Evolutionary conservation across 129 eudicot species (phyloP).

Genomic region (Helichrysum umbraculigerum): DNA sequence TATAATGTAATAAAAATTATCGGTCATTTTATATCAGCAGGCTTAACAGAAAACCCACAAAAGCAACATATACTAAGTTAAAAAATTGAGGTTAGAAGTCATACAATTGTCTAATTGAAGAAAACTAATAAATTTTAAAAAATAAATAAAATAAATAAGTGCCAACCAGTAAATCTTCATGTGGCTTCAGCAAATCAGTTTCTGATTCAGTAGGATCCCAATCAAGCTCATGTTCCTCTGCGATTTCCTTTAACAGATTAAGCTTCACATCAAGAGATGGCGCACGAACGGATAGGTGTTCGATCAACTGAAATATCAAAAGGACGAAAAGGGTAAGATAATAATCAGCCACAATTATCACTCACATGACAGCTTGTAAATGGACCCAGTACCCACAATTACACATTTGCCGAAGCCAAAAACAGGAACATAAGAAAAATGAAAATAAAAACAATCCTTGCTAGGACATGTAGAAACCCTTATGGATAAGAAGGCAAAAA

Average conservation of each 20-base stretch:
- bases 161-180: conserved; percentile 83
- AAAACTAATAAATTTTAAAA: background rate
- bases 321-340: conserved; percentile 13
- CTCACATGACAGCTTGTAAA: background rate
- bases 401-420: too few species aligned
- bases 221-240: conserved; percentile 86
- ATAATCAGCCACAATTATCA: conserved; percentile 14
- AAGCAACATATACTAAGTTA: background rate
- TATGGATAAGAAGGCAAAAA: too few species aligned
- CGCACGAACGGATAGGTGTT: conserved; percentile 85
- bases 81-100: background rate
- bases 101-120: background rate
- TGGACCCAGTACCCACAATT: background rate
- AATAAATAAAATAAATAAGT: background rate
- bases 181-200: conserved; percentile 79
- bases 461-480: too few species aligned
- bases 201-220: conserved; percentile 96
- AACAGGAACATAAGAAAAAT: too few species aligned
- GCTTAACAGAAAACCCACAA: background rate
- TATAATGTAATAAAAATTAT: background rate
- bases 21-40: background rate
- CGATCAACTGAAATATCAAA: conserved; percentile 55
- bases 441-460: too few species aligned
- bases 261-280: conserved; percentile 87
- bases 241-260: conserved; percentile 87